These are phyloP conservation scores for Cerrena zonata DNA, from an alignment of 1,284 basidiomycete species.

Conservation along the genomic window DNA sequence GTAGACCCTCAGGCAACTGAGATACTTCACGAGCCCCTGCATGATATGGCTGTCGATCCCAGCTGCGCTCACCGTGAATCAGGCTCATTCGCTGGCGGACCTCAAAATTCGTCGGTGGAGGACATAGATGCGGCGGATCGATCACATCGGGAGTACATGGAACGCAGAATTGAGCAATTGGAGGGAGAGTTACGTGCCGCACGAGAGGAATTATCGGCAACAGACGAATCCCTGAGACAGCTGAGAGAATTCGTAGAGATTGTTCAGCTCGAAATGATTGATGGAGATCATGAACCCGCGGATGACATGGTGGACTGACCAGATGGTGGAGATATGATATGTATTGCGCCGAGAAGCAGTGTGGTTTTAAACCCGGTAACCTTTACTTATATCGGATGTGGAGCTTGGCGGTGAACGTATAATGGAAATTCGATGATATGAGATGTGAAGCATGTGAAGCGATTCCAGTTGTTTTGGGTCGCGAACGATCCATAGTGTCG, in stretches of 20 bases:
- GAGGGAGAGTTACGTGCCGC: constrained; percentile 20
- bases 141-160: background rate
- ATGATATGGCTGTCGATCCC: background rate
- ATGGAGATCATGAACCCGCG: background rate
- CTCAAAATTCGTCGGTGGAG: constrained; percentile 1
- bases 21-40: background rate
- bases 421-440: too few species aligned
- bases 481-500: too few species aligned
- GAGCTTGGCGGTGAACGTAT: too few species aligned
- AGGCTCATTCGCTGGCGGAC: background rate
- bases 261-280: constrained; percentile 1
- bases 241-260: constrained; percentile 18
- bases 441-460: too few species aligned
- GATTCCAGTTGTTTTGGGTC: too few species aligned
- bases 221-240: constrained; percentile 19
- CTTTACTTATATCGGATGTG: too few species aligned
- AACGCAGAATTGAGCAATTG: constrained; percentile 16
- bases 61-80: background rate
- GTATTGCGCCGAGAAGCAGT: too few species aligned
- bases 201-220: constrained; percentile 15
- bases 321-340: too few species aligned
- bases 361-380: too few species aligned
- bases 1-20: background rate
- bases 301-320: background rate
- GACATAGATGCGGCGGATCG: constrained; percentile 1